These are phyloP conservation scores for Globisporangium rhizosaccharum DNA, from an alignment of 352 stramenopile species.

Conservation along the genomic window DNA sequence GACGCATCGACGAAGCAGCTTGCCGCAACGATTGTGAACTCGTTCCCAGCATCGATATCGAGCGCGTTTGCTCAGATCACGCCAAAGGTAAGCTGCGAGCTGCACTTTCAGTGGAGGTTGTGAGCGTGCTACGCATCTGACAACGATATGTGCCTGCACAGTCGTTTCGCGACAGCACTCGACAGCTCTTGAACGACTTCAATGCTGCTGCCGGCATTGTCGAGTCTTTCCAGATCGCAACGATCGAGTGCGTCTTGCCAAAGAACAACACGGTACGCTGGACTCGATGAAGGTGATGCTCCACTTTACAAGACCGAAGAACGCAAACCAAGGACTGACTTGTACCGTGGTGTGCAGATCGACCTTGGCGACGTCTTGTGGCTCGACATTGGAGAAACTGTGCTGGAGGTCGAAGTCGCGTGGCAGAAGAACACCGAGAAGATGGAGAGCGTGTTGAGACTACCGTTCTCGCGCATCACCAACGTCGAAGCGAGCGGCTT, in stretches of 20 bases:
- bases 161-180: constrained; percentile 27
- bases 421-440: constrained; percentile 2
- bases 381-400: constrained; percentile 24
- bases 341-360: constrained; percentile 7
- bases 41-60: constrained; percentile 17
- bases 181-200: constrained; percentile 26
- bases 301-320: not conserved
- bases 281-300: not conserved
- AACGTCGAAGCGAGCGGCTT: not conserved
- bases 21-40: constrained; percentile 5
- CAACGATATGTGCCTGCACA: not conserved
- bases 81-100: constrained; percentile 18
- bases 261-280: constrained; percentile 4
- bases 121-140: not conserved
- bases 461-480: constrained; percentile 17
- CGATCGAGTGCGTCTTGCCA: constrained; percentile 3
- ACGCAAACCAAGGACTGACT: not conserved
- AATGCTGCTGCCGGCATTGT: constrained; percentile 24
- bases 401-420: constrained; percentile 22
- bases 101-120: not conserved
- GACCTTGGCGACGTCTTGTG: constrained; percentile 12
- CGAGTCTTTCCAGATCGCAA: constrained; percentile 13
- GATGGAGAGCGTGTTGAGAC: constrained; percentile 13
- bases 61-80: constrained; percentile 12
- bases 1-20: constrained; percentile 1